These are phyloP conservation scores for Neurospora sp. DNA, from an alignment of 495 filamentous ascomycete species.

Conservation along the genomic window DNA sequence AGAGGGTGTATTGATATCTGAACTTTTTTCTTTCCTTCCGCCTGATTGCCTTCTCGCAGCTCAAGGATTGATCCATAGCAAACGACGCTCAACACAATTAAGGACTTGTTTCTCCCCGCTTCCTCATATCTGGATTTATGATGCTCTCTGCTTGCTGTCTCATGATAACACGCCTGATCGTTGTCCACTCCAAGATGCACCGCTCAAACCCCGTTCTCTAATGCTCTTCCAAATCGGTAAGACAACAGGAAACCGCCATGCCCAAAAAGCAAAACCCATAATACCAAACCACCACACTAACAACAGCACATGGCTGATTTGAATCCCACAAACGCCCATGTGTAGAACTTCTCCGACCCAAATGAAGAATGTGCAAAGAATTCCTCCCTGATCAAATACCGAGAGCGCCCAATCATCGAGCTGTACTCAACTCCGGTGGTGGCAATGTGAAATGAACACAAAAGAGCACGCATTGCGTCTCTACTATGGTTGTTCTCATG, in stretches of 20 bases:
- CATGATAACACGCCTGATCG: not conserved
- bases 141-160: not conserved
- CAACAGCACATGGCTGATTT: not conserved
- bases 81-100: not conserved
- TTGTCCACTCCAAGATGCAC: not conserved
- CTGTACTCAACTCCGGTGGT: not conserved
- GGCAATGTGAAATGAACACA: not conserved
- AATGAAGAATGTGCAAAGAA: not conserved
- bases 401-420: not conserved
- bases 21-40: not conserved
- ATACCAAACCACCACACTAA: not conserved
- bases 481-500: not conserved
- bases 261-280: not conserved
- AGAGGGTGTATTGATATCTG: not conserved
- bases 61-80: not conserved
- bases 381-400: not conserved
- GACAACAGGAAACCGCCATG: not conserved
- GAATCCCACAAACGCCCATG: not conserved
- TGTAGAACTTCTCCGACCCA: not conserved
- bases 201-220: not conserved
- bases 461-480: not conserved
- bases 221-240: not conserved
- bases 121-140: not conserved
- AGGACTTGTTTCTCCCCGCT: not conserved
- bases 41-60: not conserved